phyloP scores from a whole-genome alignment of 371 early-diverging fungal species.

The Sporodiniella umbellata region DNA sequence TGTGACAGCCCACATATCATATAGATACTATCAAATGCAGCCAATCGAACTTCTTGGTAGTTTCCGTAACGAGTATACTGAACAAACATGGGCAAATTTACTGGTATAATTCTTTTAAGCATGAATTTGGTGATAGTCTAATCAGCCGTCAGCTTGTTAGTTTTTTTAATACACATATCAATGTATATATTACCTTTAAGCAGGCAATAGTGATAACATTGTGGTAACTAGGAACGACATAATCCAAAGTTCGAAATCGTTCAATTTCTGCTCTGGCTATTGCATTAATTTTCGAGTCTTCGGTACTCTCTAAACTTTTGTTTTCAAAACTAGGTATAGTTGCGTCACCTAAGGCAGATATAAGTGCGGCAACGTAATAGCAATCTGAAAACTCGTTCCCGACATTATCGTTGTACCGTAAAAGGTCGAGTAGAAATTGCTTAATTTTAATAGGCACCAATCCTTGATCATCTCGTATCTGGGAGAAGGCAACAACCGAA shows the following conservation, averaged over 20 bases:
- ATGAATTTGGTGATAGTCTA: slow-evolving; percentile 50
- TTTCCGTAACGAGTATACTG: slow-evolving; percentile 62
- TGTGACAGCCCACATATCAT: slow-evolving; percentile 58
- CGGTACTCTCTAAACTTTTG: slow-evolving; percentile 39
- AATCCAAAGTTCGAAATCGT: slow-evolving; percentile 76
- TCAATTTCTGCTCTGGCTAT: slow-evolving; percentile 73
- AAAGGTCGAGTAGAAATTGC: slow-evolving; percentile 68
- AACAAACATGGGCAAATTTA: slow-evolving; percentile 66
- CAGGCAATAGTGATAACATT: slow-evolving; percentile 81
- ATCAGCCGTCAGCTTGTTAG: too few relatives aligned
- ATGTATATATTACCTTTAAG: slow-evolving; percentile 50
- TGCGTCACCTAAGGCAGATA: slow-evolving; percentile 70
- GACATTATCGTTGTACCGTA: slow-evolving; percentile 90
- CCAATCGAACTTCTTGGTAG: slow-evolving; percentile 58
- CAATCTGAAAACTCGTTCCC: slow-evolving; percentile 84
- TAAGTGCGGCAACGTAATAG: slow-evolving; percentile 72
- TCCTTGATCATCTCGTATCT: slow-evolving; percentile 64
- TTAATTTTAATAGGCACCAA: slow-evolving; percentile 65
- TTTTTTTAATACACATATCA: too few relatives aligned
- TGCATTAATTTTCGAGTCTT: slow-evolving; percentile 49
- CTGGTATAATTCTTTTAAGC: slow-evolving; percentile 59
- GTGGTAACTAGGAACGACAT: slow-evolving; percentile 81
- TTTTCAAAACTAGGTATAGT: slow-evolving; percentile 52
- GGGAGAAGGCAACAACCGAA: slow-evolving; percentile 70
- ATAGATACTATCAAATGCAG: slow-evolving; percentile 65